phyloP scores from a whole-genome alignment of 306 rosid species.

The Corylus heterophylla region DNA sequence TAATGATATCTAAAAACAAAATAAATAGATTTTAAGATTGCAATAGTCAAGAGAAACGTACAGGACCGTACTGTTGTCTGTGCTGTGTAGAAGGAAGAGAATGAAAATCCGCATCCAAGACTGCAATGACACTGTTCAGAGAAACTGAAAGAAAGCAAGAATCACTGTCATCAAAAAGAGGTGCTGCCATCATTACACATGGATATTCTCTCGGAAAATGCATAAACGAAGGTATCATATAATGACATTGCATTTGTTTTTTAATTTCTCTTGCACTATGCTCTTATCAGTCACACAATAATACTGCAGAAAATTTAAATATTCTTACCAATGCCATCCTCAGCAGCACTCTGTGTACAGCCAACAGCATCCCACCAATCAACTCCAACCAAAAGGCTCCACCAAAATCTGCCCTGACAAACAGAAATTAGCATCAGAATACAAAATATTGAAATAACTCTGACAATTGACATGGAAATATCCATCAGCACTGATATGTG shows the following conservation, averaged over 20 bases:
- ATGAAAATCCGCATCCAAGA: slow-evolving; percentile 98
- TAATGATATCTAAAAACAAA: slow-evolving; percentile 15
- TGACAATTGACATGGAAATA: background rate
- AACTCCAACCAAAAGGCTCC: slow-evolving; percentile 99
- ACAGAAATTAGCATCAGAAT: slow-evolving; percentile 30
- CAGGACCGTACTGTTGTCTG: slow-evolving; percentile 98
- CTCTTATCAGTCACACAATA: background rate
- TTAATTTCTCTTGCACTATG: background rate
- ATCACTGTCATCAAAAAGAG: slow-evolving; percentile 25
- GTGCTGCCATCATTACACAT: slow-evolving; percentile 10
- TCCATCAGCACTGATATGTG: background rate
- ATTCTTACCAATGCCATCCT: slow-evolving; percentile 90
- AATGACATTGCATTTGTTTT: background rate
- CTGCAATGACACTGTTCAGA: slow-evolving; percentile 92
- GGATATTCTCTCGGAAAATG: slow-evolving; percentile 4
- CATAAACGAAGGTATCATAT: slow-evolving; percentile 9
- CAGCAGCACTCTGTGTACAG: slow-evolving; percentile 99
- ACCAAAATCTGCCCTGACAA: slow-evolving; percentile 80
- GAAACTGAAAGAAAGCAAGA: slow-evolving; percentile 69
- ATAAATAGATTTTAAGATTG: slow-evolving; percentile 9
- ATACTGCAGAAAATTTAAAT: background rate
- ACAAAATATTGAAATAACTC: slow-evolving; percentile 23
- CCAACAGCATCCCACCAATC: slow-evolving; percentile 99
- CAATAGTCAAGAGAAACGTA: slow-evolving; percentile 52
- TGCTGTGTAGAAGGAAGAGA: slow-evolving; percentile 93